phyloP scores from a whole-genome alignment of 495 filamentous ascomycete species.

The Penicillium lagena region DNA sequence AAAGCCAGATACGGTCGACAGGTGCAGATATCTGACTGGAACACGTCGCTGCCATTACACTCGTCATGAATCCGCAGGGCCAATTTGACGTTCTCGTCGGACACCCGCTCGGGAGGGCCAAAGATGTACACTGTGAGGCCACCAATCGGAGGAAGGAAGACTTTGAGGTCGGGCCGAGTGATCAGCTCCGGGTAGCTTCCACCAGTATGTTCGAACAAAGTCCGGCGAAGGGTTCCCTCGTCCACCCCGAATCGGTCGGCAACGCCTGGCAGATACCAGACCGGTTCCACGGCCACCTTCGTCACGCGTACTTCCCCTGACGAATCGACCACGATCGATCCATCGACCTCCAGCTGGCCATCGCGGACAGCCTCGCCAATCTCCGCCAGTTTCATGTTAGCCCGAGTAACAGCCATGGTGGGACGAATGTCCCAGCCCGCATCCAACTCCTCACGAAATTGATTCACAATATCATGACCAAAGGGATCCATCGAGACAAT shows the following conservation, averaged over 20 bases:
- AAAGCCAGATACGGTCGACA: constrained; percentile 96
- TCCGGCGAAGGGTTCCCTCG: constrained; percentile 77
- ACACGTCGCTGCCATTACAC: constrained; percentile 96
- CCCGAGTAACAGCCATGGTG: constrained; percentile 90
- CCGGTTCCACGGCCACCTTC: constrained; percentile 93
- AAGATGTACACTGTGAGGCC: constrained; percentile 97
- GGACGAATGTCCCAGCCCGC: constrained; percentile 90
- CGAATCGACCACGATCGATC: constrained; percentile 80
- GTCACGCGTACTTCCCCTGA: constrained; percentile 86
- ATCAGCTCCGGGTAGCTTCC: constrained; percentile 90
- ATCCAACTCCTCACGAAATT: constrained; percentile 29
- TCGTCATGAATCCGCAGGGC: constrained; percentile 94
- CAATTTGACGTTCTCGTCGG: constrained; percentile 75
- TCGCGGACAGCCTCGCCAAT: constrained; percentile 78
- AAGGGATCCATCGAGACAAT: constrained; percentile 97
- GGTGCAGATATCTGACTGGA: constrained; percentile 97
- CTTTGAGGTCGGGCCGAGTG: constrained; percentile 86
- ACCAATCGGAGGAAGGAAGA: constrained; percentile 94
- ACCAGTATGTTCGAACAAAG: constrained; percentile 91
- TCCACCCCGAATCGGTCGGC: constrained; percentile 94
- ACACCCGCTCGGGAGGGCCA: constrained; percentile 88
- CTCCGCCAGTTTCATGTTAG: constrained; percentile 95
- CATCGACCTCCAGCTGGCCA: constrained; percentile 78
- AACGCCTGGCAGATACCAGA: constrained; percentile 94
- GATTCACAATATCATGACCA: constrained; percentile 63